These are phyloP conservation scores for Syzygium malaccense DNA, from an alignment of 441 rosid species.

Conservation along the genomic window DNA sequence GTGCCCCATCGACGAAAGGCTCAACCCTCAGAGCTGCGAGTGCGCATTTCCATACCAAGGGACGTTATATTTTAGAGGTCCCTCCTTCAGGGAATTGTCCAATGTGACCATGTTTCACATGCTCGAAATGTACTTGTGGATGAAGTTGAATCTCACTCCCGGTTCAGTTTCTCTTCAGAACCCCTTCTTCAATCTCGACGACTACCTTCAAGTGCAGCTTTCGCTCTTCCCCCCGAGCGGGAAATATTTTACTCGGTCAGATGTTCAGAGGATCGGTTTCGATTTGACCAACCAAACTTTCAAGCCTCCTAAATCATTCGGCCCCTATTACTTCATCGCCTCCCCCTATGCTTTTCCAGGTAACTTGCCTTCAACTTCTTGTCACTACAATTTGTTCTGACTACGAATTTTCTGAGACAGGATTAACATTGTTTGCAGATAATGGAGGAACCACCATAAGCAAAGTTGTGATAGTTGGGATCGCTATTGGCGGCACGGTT, in stretches of 20 bases:
- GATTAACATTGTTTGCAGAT: constrained; percentile 25
- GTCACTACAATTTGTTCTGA: neutral
- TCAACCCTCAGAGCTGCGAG: constrained; percentile 95
- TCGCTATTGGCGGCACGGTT: constrained; percentile 39
- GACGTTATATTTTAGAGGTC: constrained; percentile 75
- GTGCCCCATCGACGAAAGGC: constrained; percentile 65
- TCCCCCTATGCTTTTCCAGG: constrained; percentile 87
- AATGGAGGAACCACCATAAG: constrained; percentile 34
- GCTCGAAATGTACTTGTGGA: constrained; percentile 83
- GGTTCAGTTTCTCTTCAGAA: constrained; percentile 84
- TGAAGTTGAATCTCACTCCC: constrained; percentile 62
- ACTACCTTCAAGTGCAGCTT: constrained; percentile 84
- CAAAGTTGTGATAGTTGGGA: constrained; percentile 37
- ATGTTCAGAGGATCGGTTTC: constrained; percentile 68
- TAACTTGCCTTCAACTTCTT: constrained; percentile 11
- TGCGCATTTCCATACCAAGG: constrained; percentile 92
- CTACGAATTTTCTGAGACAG: neutral
- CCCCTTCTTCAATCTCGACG: constrained; percentile 79
- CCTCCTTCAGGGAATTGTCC: constrained; percentile 69
- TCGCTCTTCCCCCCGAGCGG: constrained; percentile 67
- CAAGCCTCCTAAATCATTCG: constrained; percentile 85
- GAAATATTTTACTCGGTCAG: constrained; percentile 51
- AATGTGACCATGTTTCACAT: constrained; percentile 59
- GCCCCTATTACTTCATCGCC: constrained; percentile 87
- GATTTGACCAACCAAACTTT: constrained; percentile 83